phyloP scores from a whole-genome alignment of 129 eudicot genomes.

The Helianthus annuus region DNA sequence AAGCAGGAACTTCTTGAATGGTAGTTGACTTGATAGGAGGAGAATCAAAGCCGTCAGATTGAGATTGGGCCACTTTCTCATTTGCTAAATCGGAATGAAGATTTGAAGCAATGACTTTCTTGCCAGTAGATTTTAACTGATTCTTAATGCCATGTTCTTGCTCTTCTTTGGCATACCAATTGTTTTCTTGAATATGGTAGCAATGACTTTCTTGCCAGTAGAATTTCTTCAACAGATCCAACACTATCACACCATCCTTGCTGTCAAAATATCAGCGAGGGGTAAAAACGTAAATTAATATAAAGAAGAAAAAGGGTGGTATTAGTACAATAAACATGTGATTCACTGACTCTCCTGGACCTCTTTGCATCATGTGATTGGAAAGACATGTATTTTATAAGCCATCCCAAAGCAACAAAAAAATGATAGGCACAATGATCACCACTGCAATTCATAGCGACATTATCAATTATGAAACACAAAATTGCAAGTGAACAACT shows the following conservation, averaged over 20 bases:
- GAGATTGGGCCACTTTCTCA: conserved; percentile 47
- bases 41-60: conserved; percentile 57
- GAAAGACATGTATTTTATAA: background rate
- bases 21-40: conserved; percentile 52
- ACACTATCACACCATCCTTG: conserved; percentile 96
- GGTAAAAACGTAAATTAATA: background rate
- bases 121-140: conserved; percentile 46
- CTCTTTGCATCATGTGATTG: background rate
- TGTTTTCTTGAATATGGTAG: conserved; percentile 24
- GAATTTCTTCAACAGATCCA: conserved; percentile 96
- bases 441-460: no score
- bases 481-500: no score
- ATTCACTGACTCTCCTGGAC: background rate
- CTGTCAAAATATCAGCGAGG: conserved; percentile 34
- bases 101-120: conserved; percentile 42
- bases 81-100: conserved; percentile 40
- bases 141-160: conserved; percentile 33
- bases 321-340: background rate
- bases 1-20: conserved; percentile 43
- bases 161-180: conserved; percentile 43
- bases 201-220: background rate
- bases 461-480: no score
- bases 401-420: no score
- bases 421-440: no score
- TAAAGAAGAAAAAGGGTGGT: background rate